Conservation (phyloP, 1,284 basidiomycete genomes). For the Ceratobasidium theobromae region DNA sequence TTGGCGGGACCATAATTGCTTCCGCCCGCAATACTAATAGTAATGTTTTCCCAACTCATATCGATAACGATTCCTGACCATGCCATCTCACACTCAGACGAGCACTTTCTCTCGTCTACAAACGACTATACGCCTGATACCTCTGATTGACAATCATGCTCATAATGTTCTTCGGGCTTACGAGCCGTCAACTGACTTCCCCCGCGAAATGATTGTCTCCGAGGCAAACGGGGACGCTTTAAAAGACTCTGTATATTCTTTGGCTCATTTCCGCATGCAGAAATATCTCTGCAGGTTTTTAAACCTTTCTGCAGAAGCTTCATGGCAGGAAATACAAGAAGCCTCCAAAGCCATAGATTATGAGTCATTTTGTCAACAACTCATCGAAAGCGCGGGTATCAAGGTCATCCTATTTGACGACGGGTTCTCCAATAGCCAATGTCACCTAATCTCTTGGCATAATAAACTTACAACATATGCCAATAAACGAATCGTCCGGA, state of each 20-base stretch:
- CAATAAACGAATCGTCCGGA: slow-evolving; percentile 62
- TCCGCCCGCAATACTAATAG: not conserved
- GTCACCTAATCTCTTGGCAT: slow-evolving; percentile 60
- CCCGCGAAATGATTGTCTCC: slow-evolving; percentile 63
- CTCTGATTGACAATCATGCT: slow-evolving; percentile 71
- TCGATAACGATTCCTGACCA: not conserved
- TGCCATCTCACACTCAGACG: not conserved
- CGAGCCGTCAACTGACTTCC: slow-evolving; percentile 48
- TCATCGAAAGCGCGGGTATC: slow-evolving; percentile 56
- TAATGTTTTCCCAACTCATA: not conserved
- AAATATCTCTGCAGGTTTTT: slow-evolving; percentile 56
- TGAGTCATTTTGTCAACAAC: slow-evolving; percentile 55
- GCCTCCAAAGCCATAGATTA: slow-evolving; percentile 52
- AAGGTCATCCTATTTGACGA: slow-evolving; percentile 71
- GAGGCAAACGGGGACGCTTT: slow-evolving; percentile 61
- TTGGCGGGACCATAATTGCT: no score
- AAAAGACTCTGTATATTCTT: slow-evolving; percentile 55
- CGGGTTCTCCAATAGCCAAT: slow-evolving; percentile 57
- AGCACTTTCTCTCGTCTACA: not conserved
- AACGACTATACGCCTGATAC: slow-evolving; percentile 36
- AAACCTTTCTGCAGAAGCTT: slow-evolving; percentile 33
- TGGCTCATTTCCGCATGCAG: slow-evolving; percentile 60
- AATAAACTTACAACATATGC: slow-evolving; percentile 55
- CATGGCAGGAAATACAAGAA: slow-evolving; percentile 62
- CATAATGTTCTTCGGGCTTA: slow-evolving; percentile 61